phyloP scores from a whole-genome alignment of 352 stramenopile genomes.

The Aphanomyces invadans region DNA sequence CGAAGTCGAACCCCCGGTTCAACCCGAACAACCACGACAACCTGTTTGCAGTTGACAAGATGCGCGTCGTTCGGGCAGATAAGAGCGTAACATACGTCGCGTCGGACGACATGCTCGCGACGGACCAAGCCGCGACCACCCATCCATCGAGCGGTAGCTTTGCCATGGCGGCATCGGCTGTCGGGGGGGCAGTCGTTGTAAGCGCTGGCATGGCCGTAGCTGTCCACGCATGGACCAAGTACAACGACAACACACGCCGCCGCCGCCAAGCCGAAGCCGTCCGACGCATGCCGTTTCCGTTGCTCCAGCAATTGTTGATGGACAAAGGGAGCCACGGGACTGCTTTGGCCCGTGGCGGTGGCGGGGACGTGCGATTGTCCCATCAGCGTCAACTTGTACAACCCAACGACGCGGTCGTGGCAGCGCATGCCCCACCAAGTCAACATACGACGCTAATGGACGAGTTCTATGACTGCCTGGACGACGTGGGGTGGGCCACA shows the following conservation, averaged over 20 bases:
- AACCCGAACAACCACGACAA: conserved; percentile 79
- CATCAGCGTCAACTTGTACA: too few relatives aligned
- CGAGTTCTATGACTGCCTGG: conserved; percentile 76
- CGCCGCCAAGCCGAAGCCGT: conserved; percentile 62
- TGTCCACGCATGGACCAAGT: conserved; percentile 74
- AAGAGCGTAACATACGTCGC: conserved; percentile 72
- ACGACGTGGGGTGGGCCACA: conserved; percentile 43
- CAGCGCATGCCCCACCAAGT: too few relatives aligned
- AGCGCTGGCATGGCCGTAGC: conserved; percentile 68
- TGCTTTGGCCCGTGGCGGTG: neutral
- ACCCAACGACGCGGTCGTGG: too few relatives aligned
- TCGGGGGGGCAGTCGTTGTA: conserved; percentile 70
- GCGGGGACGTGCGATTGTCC: neutral
- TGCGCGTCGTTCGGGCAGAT: conserved; percentile 55
- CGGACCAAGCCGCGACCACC: conserved; percentile 30
- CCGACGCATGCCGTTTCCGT: conserved; percentile 62
- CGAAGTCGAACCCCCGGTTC: conserved; percentile 35
- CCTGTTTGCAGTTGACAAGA: conserved; percentile 57
- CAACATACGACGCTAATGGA: conserved; percentile 39
- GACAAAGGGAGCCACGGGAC: conserved; percentile 32
- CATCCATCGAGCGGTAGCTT: conserved; percentile 31
- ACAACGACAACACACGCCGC: conserved; percentile 54
- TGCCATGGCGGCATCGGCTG: conserved; percentile 26
- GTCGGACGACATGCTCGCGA: conserved; percentile 60
- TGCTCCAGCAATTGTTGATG: conserved; percentile 51